A percentile compares a stretch with the other conserved stretches of the same genome.
phyloP scores from a whole-genome alignment of 2,329 filamentous ascomycete species.

The Pseudopyricularia javanii region DNA sequence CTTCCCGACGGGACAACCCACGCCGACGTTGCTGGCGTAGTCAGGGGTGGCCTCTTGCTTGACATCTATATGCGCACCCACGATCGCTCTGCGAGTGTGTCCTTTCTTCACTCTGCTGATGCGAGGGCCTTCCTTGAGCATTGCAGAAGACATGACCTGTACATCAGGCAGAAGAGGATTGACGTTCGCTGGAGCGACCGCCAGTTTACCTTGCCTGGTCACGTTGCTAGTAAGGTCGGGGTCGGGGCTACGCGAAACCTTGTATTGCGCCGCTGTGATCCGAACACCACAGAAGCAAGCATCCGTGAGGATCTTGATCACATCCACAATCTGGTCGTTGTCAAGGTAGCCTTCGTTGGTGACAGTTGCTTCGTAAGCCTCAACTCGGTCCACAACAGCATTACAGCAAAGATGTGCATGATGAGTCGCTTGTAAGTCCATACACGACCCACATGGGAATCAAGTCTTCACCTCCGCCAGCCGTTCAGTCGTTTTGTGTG shows the following conservation, averaged over 20 bases:
- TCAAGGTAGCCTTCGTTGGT: conserved; percentile 47
- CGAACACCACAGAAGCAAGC: conserved; percentile 45
- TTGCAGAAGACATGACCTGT: conserved; percentile 52
- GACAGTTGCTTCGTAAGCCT: conserved; percentile 57
- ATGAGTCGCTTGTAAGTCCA: conserved; percentile 43
- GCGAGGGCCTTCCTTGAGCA: conserved; percentile 55
- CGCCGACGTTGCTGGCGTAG: conserved; percentile 48
- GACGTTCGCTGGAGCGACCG: conserved; percentile 57
- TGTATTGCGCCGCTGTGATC: conserved; percentile 47
- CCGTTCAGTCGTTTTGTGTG: not conserved
- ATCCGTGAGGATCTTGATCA: conserved; percentile 69
- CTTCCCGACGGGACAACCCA: conserved; percentile 51
- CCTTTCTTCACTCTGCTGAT: conserved; percentile 53
- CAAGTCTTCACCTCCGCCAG: not conserved
- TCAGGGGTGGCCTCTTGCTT: conserved; percentile 60
- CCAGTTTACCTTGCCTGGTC: conserved; percentile 52
- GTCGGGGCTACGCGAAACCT: conserved; percentile 63
- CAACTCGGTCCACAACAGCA: conserved; percentile 65
- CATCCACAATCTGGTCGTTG: conserved; percentile 65
- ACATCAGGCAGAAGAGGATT: conserved; percentile 55
- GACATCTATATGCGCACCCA: conserved; percentile 51
- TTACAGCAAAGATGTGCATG: conserved; percentile 70
- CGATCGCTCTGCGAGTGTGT: conserved; percentile 51
- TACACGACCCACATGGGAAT: not conserved
- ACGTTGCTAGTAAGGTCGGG: conserved; percentile 52